Percentiles rank a stretch among this genome's conserved stretches.
Conservation (phyloP, 257 asterid species). For the Osmanthus fragrans region DNA sequence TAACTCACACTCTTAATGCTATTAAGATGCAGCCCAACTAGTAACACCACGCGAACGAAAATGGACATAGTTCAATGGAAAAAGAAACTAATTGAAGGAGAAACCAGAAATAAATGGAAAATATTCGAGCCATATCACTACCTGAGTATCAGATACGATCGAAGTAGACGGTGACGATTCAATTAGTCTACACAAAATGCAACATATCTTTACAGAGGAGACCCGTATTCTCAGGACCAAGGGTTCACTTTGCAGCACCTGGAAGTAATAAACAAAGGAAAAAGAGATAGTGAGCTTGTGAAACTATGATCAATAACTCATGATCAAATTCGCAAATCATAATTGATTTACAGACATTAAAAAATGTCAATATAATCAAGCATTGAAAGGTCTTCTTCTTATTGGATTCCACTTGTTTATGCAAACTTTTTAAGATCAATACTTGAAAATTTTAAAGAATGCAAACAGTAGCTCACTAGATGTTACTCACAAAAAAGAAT, state of each 20-base stretch:
- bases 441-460: too few species aligned
- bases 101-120: too few species aligned
- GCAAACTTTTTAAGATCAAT: too few species aligned
- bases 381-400: too few species aligned
- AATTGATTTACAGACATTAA: too few species aligned
- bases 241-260: constrained; percentile 73
- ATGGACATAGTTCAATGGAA: too few species aligned
- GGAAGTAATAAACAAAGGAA: constrained; percentile 21
- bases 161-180: constrained; percentile 48
- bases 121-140: constrained; percentile 23
- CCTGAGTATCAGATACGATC: constrained; percentile 53
- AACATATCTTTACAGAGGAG: constrained; percentile 48
- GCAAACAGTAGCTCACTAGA: too few species aligned
- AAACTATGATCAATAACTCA: background rate
- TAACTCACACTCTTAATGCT: too few species aligned
- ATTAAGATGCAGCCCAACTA: background rate
- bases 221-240: constrained; percentile 61
- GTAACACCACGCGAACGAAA: background rate
- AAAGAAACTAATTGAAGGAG: too few species aligned
- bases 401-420: too few species aligned
- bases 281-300: background rate
- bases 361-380: background rate
- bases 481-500: constrained; percentile 69
- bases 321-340: too few species aligned
- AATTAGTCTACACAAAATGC: constrained; percentile 41